phyloP scores from a whole-genome alignment of 129 eudicot species.

The Lactuca sativa region DNA sequence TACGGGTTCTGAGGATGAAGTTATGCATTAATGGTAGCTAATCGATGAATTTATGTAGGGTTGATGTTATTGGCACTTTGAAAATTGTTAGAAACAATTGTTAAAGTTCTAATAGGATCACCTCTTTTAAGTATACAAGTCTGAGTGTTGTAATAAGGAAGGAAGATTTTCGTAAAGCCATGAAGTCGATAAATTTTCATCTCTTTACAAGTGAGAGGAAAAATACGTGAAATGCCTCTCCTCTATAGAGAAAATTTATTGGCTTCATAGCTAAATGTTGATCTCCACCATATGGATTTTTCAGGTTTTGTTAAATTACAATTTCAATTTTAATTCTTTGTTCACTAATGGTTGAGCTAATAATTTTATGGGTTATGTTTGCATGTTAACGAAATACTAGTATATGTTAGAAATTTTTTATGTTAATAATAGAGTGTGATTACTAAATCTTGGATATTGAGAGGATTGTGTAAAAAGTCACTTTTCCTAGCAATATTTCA shows the following conservation, averaged over 20 bases:
- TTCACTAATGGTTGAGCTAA: slow-evolving; percentile 18
- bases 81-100: slow-evolving; percentile 27
- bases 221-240: slow-evolving; percentile 27
- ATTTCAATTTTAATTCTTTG: slow-evolving; percentile 6
- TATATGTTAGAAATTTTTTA: neutral
- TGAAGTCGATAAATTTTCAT: slow-evolving; percentile 91
- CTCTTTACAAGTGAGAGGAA: slow-evolving; percentile 22
- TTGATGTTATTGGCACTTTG: slow-evolving; percentile 41
- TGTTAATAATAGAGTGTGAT: neutral
- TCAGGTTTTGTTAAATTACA: neutral
- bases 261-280: slow-evolving; percentile 59
- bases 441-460: neutral
- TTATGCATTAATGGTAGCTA: neutral
- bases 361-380: slow-evolving; percentile 5
- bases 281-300: slow-evolving; percentile 31
- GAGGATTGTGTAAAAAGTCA: neutral
- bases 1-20: slow-evolving; percentile 62
- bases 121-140: slow-evolving; percentile 10
- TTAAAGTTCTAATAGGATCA: slow-evolving; percentile 38
- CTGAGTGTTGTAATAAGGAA: slow-evolving; percentile 33
- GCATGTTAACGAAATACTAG: slow-evolving; percentile 5
- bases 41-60: neutral
- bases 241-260: slow-evolving; percentile 66
- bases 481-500: too few relatives aligned
- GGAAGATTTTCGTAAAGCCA: slow-evolving; percentile 34